Evolutionary conservation across 2,329 filamentous ascomycete genomes (phyloP).

Genomic region (Pseudogymnoascus destructans): DNA sequence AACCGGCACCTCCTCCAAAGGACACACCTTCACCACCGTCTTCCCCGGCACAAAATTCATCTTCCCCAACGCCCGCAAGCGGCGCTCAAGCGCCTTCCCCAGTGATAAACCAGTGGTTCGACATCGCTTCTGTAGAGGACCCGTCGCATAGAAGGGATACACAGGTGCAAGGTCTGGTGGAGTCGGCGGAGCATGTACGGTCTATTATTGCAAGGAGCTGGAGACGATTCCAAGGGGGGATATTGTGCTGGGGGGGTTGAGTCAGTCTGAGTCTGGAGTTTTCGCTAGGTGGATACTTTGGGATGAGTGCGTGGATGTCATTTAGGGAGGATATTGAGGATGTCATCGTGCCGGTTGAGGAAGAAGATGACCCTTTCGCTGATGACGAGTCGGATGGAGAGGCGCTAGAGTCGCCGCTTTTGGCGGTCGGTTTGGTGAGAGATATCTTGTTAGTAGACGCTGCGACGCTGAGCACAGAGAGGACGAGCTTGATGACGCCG

Average conservation of each 20-base stretch:
- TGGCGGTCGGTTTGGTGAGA: neutral
- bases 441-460: neutral
- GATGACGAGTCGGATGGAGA: neutral
- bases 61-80: constrained; percentile 36
- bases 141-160: constrained; percentile 30
- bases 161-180: constrained; percentile 33
- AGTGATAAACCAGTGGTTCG: constrained; percentile 39
- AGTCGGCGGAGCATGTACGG: constrained; percentile 29
- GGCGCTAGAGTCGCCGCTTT: neutral
- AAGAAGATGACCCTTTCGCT: constrained; percentile 4
- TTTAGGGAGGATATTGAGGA: constrained; percentile 28
- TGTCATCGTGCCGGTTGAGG: constrained; percentile 11
- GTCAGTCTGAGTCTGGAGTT: constrained; percentile 32
- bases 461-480: neutral
- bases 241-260: constrained; percentile 38
- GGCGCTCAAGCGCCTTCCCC: constrained; percentile 32
- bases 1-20: constrained; percentile 14
- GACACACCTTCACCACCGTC: constrained; percentile 24
- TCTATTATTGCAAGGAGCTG: constrained; percentile 27
- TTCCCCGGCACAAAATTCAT: constrained; percentile 34
- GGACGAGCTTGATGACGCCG: neutral
- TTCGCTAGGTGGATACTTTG: constrained; percentile 32
- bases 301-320: constrained; percentile 36
- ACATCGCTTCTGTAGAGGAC: constrained; percentile 31
- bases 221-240: constrained; percentile 25